Conservation (phyloP, 371 early-diverging fungal genomes). For the Mucor lusitanicus region DNA sequence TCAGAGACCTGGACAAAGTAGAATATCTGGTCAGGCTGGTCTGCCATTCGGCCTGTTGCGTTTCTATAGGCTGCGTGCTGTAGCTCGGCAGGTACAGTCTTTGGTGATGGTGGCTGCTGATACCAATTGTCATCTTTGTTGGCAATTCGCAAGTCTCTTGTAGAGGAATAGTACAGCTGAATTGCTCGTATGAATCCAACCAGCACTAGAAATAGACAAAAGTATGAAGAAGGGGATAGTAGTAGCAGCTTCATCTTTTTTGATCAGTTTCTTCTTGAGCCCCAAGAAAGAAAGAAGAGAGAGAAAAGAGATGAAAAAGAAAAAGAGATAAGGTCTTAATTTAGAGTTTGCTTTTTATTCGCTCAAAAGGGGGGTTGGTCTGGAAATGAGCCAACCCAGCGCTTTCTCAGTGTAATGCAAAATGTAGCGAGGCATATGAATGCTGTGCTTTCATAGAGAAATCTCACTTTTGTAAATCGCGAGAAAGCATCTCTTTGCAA, state of each 20-base stretch:
- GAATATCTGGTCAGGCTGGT: constrained; percentile 53
- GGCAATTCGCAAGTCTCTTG: constrained; percentile 15
- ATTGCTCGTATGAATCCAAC: constrained; percentile 4
- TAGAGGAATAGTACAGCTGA: constrained; percentile 13
- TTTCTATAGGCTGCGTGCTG: neutral
- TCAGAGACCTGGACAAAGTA: constrained; percentile 82
- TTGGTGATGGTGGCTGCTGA: neutral
- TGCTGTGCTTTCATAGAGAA: too few species aligned
- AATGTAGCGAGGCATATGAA: too few species aligned
- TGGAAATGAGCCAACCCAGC: too few species aligned
- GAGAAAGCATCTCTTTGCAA: too few species aligned
- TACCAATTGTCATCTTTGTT: constrained; percentile 21
- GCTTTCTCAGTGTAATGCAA: too few species aligned
- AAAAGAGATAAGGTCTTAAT: neutral
- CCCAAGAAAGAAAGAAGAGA: neutral
- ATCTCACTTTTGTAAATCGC: too few species aligned
- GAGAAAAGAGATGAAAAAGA: neutral
- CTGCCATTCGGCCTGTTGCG: constrained; percentile 29
- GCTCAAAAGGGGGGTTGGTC: too few species aligned
- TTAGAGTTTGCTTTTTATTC: neutral
- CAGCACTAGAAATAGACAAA: constrained; percentile 1
- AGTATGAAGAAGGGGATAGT: constrained; percentile 10
- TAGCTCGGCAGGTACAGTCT: neutral
- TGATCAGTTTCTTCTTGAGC: too few species aligned
- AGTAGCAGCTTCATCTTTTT: constrained; percentile 3